These are phyloP conservation scores for Stevia rebaudiana DNA, from an alignment of 140 eudicot genomes.

Conservation along the genomic window DNA sequence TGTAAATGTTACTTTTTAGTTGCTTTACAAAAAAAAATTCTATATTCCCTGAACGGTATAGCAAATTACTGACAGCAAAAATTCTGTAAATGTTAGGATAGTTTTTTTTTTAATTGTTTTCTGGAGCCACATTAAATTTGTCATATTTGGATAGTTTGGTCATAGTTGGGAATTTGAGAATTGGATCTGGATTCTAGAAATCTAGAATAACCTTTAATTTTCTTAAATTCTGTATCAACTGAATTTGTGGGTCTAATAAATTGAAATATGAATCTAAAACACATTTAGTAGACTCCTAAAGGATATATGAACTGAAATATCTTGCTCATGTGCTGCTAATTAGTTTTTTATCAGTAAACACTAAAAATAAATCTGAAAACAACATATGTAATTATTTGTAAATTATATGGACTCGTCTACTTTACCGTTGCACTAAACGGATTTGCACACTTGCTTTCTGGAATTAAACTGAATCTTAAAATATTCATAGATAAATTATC, in stretches of 20 bases:
- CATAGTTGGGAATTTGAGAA: background rate
- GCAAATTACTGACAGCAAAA: too few species aligned
- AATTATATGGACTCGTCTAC: background rate
- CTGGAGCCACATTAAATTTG: background rate
- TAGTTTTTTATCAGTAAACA: background rate
- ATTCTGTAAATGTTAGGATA: too few species aligned
- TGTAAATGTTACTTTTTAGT: background rate
- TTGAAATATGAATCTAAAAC: background rate
- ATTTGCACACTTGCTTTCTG: background rate
- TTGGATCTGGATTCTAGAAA: background rate
- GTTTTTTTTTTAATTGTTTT: background rate
- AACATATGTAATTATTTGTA: background rate
- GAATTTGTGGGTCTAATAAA: background rate
- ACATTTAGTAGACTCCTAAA: background rate
- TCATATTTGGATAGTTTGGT: background rate
- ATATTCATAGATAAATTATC: conserved; percentile 4
- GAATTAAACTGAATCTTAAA: background rate
- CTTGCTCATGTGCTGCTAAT: background rate
- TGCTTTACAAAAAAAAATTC: too few species aligned
- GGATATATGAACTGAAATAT: background rate
- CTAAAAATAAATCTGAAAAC: background rate
- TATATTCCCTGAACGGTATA: too few species aligned
- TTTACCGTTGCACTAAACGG: background rate
- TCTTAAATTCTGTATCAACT: background rate
- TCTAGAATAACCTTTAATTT: background rate